Conservation (phyloP, 257 asterid species). For the Solanum virginianum region DNA sequence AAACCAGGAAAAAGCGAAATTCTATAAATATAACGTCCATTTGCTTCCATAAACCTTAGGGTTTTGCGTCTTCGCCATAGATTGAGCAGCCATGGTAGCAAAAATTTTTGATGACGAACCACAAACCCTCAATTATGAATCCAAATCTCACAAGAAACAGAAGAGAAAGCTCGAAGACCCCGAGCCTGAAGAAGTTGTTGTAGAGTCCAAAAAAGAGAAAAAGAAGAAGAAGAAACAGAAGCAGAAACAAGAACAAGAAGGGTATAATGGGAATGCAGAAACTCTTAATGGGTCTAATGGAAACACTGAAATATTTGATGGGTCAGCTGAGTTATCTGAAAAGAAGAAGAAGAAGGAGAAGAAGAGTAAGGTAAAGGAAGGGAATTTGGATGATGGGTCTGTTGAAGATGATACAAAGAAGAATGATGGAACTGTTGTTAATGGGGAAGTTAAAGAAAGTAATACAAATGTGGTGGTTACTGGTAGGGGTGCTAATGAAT, state of each 20-base stretch:
- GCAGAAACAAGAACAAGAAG: not conserved
- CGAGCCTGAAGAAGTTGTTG: not conserved
- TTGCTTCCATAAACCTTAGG: not conserved
- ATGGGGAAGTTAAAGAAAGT: constrained; percentile 36
- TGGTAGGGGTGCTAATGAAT: constrained; percentile 53
- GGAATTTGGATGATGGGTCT: not conserved
- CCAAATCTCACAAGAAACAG: constrained; percentile 38
- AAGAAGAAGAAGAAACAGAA: constrained; percentile 16
- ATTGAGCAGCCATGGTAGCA: constrained; percentile 4
- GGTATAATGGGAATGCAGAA: not conserved
- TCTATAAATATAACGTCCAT: not conserved
- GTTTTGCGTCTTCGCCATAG: not conserved
- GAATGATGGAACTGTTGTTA: not conserved
- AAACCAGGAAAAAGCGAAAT: not conserved
- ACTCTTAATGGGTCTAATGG: constrained; percentile 10
- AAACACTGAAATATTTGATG: not conserved
- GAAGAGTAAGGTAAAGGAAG: constrained; percentile 1
- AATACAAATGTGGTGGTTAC: constrained; percentile 51
- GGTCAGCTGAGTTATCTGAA: not conserved
- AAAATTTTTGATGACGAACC: not conserved
- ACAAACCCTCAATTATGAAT: constrained; percentile 15
- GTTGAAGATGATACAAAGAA: not conserved
- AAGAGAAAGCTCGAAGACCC: constrained; percentile 53
- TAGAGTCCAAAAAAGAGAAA: constrained; percentile 26
- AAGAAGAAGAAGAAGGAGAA: constrained; percentile 15